phyloP scores from a whole-genome alignment of 2,329 filamentous ascomycete genomes.

The Leptographium wingfieldii region DNA sequence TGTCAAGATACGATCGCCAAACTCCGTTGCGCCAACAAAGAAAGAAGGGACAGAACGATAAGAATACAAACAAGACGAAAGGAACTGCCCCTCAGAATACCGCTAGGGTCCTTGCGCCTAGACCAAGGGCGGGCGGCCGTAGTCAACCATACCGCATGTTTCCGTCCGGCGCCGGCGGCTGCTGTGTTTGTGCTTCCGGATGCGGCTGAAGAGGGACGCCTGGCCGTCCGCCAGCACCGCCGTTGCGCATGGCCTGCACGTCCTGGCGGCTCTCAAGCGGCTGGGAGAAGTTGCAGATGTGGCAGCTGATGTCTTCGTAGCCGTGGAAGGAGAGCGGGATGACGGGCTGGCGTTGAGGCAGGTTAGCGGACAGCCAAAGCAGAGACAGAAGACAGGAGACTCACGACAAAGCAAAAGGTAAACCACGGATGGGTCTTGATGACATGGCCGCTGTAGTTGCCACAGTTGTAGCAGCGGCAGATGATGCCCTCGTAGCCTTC shows the following conservation, averaged over 20 bases:
- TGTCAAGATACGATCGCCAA: background rate
- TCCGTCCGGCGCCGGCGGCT: slow-evolving; percentile 8
- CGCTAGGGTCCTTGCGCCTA: background rate
- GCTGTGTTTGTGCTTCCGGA: background rate
- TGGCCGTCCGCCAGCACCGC: slow-evolving; percentile 19
- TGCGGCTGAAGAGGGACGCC: slow-evolving; percentile 19
- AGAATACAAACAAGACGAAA: background rate
- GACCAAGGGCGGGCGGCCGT: background rate
- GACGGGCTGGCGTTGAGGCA: slow-evolving; percentile 37
- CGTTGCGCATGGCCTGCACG: slow-evolving; percentile 34
- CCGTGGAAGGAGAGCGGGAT: slow-evolving; percentile 57
- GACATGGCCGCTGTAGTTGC: slow-evolving; percentile 48
- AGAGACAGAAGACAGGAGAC: slow-evolving; percentile 15
- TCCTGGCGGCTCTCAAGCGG: slow-evolving; percentile 46
- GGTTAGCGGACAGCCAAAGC: slow-evolving; percentile 7
- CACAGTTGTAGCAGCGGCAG: slow-evolving; percentile 54
- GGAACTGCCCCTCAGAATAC: background rate
- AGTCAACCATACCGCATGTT: slow-evolving; percentile 18
- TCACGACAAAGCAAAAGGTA: slow-evolving; percentile 63
- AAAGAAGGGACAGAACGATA: background rate
- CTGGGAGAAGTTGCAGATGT: slow-evolving; percentile 66
- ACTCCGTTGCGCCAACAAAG: background rate
- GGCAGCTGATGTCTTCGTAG: slow-evolving; percentile 58
- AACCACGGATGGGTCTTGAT: slow-evolving; percentile 60
- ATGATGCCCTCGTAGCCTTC: slow-evolving; percentile 48